These are phyloP conservation scores for Solanum chacoense DNA, from an alignment of 305 asterid species.

Conservation along the genomic window DNA sequence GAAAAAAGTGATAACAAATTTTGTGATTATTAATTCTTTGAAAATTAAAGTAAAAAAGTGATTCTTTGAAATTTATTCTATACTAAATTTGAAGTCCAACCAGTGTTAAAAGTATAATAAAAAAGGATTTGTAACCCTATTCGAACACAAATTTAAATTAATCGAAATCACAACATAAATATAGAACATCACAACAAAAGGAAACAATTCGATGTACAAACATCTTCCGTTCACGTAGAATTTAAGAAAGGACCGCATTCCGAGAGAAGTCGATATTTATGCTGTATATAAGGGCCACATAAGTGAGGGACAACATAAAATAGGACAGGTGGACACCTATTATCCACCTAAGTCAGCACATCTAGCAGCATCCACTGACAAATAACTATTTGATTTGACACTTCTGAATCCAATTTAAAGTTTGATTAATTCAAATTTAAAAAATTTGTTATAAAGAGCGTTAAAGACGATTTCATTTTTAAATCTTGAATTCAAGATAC, in stretches of 20 bases:
- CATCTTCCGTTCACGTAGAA: background rate
- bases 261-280: background rate
- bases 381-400: background rate
- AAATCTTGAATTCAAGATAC: background rate
- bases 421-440: background rate
- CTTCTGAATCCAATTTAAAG: background rate
- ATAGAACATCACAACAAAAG: background rate
- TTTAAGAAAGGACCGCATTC: background rate
- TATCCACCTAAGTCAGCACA: background rate
- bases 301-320: background rate
- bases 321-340: background rate
- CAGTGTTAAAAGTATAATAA: background rate
- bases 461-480: background rate
- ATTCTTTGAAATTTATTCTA: background rate
- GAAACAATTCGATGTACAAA: background rate
- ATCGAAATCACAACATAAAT: fast-evolving
- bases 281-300: background rate
- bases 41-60: background rate
- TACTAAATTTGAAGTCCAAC: background rate
- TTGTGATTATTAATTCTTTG: background rate
- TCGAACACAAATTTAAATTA: background rate
- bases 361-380: background rate
- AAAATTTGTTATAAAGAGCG: background rate
- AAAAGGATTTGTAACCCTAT: background rate
- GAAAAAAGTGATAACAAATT: background rate